Evolutionary conservation across 352 stramenopile genomes (phyloP).

Genomic region (Pythium angustatum): DNA sequence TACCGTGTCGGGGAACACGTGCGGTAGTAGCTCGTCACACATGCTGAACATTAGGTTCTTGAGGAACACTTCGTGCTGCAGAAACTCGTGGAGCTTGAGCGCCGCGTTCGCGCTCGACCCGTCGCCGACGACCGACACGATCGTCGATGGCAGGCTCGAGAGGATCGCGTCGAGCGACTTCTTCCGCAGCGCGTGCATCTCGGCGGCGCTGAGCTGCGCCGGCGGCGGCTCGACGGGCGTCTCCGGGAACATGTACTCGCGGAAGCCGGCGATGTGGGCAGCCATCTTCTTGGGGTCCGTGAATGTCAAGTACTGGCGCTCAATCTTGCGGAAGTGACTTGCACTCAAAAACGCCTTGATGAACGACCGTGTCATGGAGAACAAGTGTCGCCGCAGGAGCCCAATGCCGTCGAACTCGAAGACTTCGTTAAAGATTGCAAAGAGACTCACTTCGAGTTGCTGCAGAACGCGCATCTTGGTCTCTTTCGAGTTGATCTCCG

Average conservation of each 20-base stretch:
- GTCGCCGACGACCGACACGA: conserved; percentile 79
- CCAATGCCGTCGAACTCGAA: conserved; percentile 88
- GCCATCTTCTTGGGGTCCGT: conserved; percentile 72
- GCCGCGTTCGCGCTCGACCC: conserved; percentile 69
- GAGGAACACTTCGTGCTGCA: conserved; percentile 87
- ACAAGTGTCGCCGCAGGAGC: conserved; percentile 80
- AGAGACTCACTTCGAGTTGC: conserved; percentile 78
- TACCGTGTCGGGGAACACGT: conserved; percentile 71
- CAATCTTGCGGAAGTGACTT: conserved; percentile 82
- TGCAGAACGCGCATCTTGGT: conserved; percentile 83
- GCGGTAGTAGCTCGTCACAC: conserved; percentile 70
- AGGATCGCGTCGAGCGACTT: conserved; percentile 73
- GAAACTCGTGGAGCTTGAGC: conserved; percentile 84
- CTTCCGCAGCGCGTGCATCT: conserved; percentile 61
- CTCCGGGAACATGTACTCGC: conserved; percentile 65
- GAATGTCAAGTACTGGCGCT: conserved; percentile 79
- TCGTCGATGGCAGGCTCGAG: conserved; percentile 65
- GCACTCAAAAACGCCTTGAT: conserved; percentile 79
- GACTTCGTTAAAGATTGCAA: conserved; percentile 70
- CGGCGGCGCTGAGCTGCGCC: conserved; percentile 26
- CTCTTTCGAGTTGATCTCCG: conserved; percentile 69
- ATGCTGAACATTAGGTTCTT: conserved; percentile 86
- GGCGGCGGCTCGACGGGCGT: conserved; percentile 8
- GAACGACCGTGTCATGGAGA: conserved; percentile 78
- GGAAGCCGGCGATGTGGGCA: conserved; percentile 49